Conservation (phyloP, 495 filamentous ascomycete genomes). For the Penicillium cosmopolitanum region DNA sequence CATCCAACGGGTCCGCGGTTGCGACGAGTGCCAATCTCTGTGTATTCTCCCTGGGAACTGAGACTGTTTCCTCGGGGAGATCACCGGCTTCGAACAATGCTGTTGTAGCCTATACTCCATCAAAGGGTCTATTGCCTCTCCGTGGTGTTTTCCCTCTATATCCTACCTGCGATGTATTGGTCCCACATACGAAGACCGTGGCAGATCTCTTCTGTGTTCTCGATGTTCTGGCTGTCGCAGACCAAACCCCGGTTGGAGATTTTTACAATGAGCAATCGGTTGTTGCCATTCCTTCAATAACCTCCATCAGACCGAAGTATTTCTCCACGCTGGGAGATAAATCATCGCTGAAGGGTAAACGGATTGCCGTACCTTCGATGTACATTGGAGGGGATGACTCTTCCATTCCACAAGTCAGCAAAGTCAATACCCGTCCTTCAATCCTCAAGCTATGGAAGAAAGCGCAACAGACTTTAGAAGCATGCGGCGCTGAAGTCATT, state of each 20-base stretch:
- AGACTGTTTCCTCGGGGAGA: constrained; percentile 44
- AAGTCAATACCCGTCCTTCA: constrained; percentile 31
- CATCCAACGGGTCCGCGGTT: constrained; percentile 44
- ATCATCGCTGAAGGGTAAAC: constrained; percentile 31
- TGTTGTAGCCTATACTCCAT: constrained; percentile 43
- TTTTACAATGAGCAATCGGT: constrained; percentile 40
- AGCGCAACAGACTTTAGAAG: constrained; percentile 27
- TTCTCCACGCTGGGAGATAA: constrained; percentile 26
- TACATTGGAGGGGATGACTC: constrained; percentile 35
- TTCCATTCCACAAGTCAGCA: constrained; percentile 21
- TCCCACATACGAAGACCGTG: constrained; percentile 40
- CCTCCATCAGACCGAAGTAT: constrained; percentile 28
- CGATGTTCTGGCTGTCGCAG: constrained; percentile 34
- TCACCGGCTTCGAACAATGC: constrained; percentile 44
- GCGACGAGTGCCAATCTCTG: constrained; percentile 40
- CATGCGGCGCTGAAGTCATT: constrained; percentile 37
- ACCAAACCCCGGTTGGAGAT: constrained; percentile 32
- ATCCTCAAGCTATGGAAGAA: constrained; percentile 38
- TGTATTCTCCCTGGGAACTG: constrained; percentile 41
- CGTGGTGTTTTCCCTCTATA: constrained; percentile 42
- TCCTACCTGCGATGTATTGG: constrained; percentile 41
- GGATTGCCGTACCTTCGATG: constrained; percentile 39
- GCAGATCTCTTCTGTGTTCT: constrained; percentile 36
- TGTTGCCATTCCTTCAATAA: constrained; percentile 30
- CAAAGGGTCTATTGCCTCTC: constrained; percentile 39